These are phyloP conservation scores for Fusarium sp. DNA, from an alignment of 2,329 filamentous ascomycete species.

Conservation along the genomic window DNA sequence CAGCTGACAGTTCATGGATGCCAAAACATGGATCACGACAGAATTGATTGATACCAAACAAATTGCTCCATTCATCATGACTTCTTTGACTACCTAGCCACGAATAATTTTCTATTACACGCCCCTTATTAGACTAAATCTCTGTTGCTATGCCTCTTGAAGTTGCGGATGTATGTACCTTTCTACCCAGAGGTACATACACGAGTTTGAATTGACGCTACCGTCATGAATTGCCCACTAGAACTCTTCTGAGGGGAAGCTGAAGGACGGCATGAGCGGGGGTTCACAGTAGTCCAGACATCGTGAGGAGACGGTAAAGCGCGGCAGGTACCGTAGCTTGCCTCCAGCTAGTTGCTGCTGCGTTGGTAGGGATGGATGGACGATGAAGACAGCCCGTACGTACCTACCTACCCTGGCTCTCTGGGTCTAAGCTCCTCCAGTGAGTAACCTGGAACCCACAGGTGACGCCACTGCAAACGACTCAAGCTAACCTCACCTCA, in stretches of 20 bases:
- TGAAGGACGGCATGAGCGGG: slow-evolving; percentile 34
- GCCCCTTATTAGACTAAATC: slow-evolving; percentile 6
- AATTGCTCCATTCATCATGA: slow-evolving; percentile 20
- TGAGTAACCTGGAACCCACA: slow-evolving; percentile 9
- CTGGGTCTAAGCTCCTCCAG: slow-evolving; percentile 23
- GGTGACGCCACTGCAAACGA: slow-evolving; percentile 39
- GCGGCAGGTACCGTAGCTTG: slow-evolving; percentile 28
- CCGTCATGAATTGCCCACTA: slow-evolving; percentile 14
- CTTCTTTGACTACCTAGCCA: neutral
- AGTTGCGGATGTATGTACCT: slow-evolving; percentile 46
- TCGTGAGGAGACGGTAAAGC: slow-evolving; percentile 29
- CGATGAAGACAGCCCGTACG: slow-evolving; percentile 16
- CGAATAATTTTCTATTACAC: neutral
- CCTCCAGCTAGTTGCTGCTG: neutral
- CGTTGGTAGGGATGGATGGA: slow-evolving; percentile 1
- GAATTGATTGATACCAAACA: neutral
- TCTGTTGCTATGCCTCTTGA: slow-evolving; percentile 19
- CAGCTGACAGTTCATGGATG: slow-evolving; percentile 34
- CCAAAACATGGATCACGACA: slow-evolving; percentile 25
- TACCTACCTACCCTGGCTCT: slow-evolving; percentile 1
- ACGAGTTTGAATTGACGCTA: slow-evolving; percentile 41
- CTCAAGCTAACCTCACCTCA: slow-evolving; percentile 29
- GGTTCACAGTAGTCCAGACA: slow-evolving; percentile 6
- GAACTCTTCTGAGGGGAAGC: slow-evolving; percentile 42
- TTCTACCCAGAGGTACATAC: slow-evolving; percentile 43